These are phyloP conservation scores for Fusarium dlaminii DNA, from an alignment of 2,329 filamentous ascomycete species.

Conservation along the genomic window DNA sequence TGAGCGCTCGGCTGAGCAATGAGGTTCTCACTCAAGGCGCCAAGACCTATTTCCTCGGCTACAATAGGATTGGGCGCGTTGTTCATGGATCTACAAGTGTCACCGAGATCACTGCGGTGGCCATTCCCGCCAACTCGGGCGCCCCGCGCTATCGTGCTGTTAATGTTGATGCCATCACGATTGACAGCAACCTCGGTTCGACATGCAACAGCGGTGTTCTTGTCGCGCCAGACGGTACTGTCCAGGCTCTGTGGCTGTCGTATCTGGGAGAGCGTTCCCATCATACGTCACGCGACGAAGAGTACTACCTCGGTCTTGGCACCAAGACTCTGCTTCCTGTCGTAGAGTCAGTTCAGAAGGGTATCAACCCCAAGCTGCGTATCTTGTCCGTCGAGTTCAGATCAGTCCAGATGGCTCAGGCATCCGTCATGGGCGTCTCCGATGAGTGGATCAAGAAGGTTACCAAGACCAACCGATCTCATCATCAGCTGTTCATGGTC, in stretches of 20 bases:
- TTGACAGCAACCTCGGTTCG: constrained; percentile 89
- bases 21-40: constrained; percentile 91
- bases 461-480: constrained; percentile 85
- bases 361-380: constrained; percentile 80
- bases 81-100: constrained; percentile 94
- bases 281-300: constrained; percentile 85
- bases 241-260: constrained; percentile 95
- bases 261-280: constrained; percentile 91
- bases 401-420: constrained; percentile 96
- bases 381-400: constrained; percentile 96
- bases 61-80: constrained; percentile 93
- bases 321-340: constrained; percentile 90
- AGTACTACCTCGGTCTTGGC: constrained; percentile 93
- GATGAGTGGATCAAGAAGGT: constrained; percentile 96
- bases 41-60: constrained; percentile 96
- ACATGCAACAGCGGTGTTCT: constrained; percentile 96
- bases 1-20: constrained; percentile 84
- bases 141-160: constrained; percentile 94
- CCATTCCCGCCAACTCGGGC: constrained; percentile 91
- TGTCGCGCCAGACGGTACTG: constrained; percentile 86
- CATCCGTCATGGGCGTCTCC: constrained; percentile 94
- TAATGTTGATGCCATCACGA: constrained; percentile 96
- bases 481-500: constrained; percentile 98
- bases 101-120: constrained; percentile 96
- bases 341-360: constrained; percentile 84